Percentiles rank a stretch among this genome's conserved stretches.
These are phyloP conservation scores for Hydrangea macrophylla DNA, from an alignment of 148 eudicot genomes.

Conservation along the genomic window DNA sequence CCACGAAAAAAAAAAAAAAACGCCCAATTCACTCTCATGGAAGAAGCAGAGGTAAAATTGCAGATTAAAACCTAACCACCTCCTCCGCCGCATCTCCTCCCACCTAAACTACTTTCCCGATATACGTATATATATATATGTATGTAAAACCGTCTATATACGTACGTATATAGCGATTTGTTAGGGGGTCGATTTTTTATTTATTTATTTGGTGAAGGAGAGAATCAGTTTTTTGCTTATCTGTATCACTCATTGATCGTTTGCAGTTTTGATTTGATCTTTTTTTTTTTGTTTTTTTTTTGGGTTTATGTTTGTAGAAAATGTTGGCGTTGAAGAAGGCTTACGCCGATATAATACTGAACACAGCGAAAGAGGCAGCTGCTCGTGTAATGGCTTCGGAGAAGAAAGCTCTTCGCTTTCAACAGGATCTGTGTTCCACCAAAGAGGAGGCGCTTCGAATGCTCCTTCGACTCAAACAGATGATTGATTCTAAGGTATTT, in stretches of 20 bases:
- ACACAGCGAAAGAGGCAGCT: conserved; percentile 72
- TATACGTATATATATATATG: neutral
- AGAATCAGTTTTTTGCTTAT: neutral
- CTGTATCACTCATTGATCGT: neutral
- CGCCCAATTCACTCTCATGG: neutral
- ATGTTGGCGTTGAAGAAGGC: conserved; percentile 59
- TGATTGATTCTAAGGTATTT: conserved; percentile 42
- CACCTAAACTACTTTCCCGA: no score
- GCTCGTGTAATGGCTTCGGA: conserved; percentile 60
- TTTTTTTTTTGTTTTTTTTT: neutral
- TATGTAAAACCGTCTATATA: neutral
- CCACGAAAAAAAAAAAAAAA: no score
- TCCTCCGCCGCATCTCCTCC: no score
- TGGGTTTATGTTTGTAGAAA: conserved; percentile 21
- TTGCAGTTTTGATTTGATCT: neutral
- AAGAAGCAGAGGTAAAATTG: neutral
- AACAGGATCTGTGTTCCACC: conserved; percentile 30
- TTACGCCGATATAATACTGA: conserved; percentile 64
- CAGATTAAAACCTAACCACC: neutral
- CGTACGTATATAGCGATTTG: no score
- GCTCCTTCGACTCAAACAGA: conserved; percentile 44
- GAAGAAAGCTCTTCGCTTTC: conserved; percentile 35
- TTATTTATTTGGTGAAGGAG: neutral
- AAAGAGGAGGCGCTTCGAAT: conserved; percentile 52
- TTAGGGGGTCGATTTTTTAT: neutral